Conservation (phyloP, 345 rosid genomes). For the Luvunga scandens region DNA sequence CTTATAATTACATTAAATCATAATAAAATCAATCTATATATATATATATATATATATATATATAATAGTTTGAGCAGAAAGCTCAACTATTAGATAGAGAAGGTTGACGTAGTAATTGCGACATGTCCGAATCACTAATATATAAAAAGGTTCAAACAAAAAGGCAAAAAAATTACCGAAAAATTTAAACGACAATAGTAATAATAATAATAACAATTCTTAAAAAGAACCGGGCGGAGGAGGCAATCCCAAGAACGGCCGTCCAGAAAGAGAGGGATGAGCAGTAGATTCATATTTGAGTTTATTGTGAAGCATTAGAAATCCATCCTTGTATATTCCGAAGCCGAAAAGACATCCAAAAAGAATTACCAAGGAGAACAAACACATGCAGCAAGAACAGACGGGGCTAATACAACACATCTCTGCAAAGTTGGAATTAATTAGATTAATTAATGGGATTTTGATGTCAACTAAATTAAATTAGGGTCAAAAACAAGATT, state of each 20-base stretch:
- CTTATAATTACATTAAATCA: background rate
- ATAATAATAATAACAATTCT: background rate
- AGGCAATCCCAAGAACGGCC: constrained; percentile 10
- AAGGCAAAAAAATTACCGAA: background rate
- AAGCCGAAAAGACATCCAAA: constrained; percentile 8
- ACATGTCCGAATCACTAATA: no score
- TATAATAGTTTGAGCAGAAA: background rate
- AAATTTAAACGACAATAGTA: background rate
- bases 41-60: no score
- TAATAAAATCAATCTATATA: no score
- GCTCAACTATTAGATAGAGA: no score
- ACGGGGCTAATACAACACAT: constrained; percentile 3
- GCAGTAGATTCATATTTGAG: background rate
- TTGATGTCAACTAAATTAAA: background rate
- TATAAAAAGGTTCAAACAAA: no score
- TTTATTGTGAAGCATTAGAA: background rate
- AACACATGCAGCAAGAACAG: constrained; percentile 1
- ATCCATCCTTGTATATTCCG: constrained; percentile 3
- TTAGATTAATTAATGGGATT: background rate
- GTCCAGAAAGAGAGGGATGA: background rate
- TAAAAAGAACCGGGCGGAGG: constrained; percentile 1
- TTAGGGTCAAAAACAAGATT: background rate
- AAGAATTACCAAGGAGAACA: background rate
- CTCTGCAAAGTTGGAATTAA: background rate
- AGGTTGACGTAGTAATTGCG: no score